Base-by-base conservation (phyloP, 1,284 basidiomycete genomes). In the Apiotrichum porosum region DNA sequence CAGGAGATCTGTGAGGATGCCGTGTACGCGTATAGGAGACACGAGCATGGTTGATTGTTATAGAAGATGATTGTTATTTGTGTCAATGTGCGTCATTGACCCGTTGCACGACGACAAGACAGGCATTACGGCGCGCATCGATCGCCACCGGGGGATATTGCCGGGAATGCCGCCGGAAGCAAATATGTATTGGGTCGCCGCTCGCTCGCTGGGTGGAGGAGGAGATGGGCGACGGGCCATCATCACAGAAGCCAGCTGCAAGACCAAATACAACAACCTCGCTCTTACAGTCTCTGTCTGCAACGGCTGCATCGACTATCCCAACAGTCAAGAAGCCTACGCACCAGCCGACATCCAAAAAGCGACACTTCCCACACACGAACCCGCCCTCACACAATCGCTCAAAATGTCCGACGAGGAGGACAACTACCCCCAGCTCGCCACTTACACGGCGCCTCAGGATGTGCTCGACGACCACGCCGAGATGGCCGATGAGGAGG, bases 391-490 rank as follows among this genome's bases (percentile, higher is more conserved):
- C n/a, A n/a, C n/a, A n/a, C n/a, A n/a, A n/a, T n/a, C n/a, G n/a
- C n/a, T 12, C 26, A 28, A 28, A 28, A 55, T 55, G 53, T 49
- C 53, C 41, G 52, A 54, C 44, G 42, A 48, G 17, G 53, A 55
- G 36, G 22, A 41, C 23, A 28, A 42, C 30, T 65, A 68, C 45
- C 74, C 75, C 50, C 78, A 88, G 54, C 80, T 90, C 59, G 86
- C 88, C 78, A 87, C 85, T 41, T 91, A 85, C 73, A 90, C 92
- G 44, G 92, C 82, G 35, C 91, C 94, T 9, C 93, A 91, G 76
- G 93, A 98, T 55, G 80, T 98, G 42, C 80, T 97, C 28, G 82
- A 92, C 73, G 95, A 98, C 74, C 97, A 97, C 62, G 88, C 85
- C 38, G 83, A 91, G 55, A 81, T 91, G 70, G 90, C 89, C 22